Percentiles rank a stretch among this genome's conserved stretches.
phyloP scores from a whole-genome alignment of 352 stramenopile genomes.

The Pythium aristosporum region DNA sequence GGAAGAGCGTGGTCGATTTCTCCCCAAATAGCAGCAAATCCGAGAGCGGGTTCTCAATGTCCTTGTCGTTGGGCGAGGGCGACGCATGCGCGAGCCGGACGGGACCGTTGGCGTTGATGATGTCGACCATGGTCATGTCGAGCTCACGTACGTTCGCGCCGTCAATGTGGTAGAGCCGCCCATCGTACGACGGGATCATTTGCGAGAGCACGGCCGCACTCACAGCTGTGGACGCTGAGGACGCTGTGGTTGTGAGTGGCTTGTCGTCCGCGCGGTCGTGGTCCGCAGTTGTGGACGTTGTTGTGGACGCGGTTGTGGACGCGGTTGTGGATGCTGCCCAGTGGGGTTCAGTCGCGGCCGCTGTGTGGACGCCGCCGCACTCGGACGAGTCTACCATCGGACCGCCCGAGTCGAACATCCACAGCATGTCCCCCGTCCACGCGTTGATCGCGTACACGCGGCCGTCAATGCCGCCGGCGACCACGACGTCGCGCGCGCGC shows the following conservation, averaged over 20 bases:
- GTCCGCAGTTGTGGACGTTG: neutral
- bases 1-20: constrained; percentile 73
- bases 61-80: constrained; percentile 26
- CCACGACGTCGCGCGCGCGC: constrained; percentile 43
- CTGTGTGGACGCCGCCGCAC: constrained; percentile 26
- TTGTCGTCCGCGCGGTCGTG: neutral
- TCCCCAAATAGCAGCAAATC: constrained; percentile 79
- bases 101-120: constrained; percentile 72
- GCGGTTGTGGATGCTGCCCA: neutral
- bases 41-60: constrained; percentile 25
- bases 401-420: constrained; percentile 81
- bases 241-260: neutral
- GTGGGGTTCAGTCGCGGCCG: neutral
- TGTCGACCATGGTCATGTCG: constrained; percentile 74
- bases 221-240: constrained; percentile 15
- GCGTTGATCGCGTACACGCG: constrained; percentile 75
- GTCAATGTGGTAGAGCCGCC: constrained; percentile 71
- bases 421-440: constrained; percentile 77
- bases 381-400: constrained; percentile 74
- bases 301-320: neutral
- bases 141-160: constrained; percentile 64
- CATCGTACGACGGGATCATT: constrained; percentile 75
- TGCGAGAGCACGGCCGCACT: constrained; percentile 43
- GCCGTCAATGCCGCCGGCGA: constrained; percentile 73
- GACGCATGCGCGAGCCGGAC: constrained; percentile 35